Conservation (phyloP, 1,284 basidiomycete species). For the Wallemia ichthyophaga region DNA sequence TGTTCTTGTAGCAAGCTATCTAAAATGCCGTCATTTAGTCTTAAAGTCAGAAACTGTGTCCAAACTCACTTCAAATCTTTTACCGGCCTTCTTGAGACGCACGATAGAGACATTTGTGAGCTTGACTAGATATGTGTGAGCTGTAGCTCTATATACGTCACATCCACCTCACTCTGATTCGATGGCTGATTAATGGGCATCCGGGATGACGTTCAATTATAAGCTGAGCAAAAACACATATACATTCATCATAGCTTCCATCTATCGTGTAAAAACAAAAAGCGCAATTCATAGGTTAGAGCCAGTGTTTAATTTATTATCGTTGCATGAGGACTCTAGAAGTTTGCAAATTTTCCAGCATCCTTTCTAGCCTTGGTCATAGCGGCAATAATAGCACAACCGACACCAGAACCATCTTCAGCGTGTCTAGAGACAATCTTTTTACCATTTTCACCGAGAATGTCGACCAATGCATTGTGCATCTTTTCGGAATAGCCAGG, state of each 20-base stretch:
- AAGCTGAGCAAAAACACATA: no score
- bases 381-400: constrained; percentile 75
- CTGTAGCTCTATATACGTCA: constrained; percentile 1
- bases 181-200: constrained; percentile 50
- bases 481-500: constrained; percentile 67
- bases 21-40: constrained; percentile 14
- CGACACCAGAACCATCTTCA: constrained; percentile 81
- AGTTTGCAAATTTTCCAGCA: constrained; percentile 17
- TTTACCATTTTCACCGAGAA: constrained; percentile 79
- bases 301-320: background rate
- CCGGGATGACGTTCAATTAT: background rate
- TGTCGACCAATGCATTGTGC: constrained; percentile 59
- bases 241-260: background rate
- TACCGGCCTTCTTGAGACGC: constrained; percentile 79
- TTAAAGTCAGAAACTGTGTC: background rate
- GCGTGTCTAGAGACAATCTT: constrained; percentile 48
- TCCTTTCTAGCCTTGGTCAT: constrained; percentile 33
- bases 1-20: constrained; percentile 99
- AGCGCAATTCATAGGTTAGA: background rate
- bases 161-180: constrained; percentile 44
- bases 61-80: constrained; percentile 64
- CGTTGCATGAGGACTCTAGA: background rate
- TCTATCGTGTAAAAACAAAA: background rate
- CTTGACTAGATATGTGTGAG: constrained; percentile 18
- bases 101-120: constrained; percentile 91